Evolutionary conservation across 2,329 filamentous ascomycete genomes (phyloP), one percentile per base, ranked within the genome.

Genomic region (Aspergillus hortae): DNA sequence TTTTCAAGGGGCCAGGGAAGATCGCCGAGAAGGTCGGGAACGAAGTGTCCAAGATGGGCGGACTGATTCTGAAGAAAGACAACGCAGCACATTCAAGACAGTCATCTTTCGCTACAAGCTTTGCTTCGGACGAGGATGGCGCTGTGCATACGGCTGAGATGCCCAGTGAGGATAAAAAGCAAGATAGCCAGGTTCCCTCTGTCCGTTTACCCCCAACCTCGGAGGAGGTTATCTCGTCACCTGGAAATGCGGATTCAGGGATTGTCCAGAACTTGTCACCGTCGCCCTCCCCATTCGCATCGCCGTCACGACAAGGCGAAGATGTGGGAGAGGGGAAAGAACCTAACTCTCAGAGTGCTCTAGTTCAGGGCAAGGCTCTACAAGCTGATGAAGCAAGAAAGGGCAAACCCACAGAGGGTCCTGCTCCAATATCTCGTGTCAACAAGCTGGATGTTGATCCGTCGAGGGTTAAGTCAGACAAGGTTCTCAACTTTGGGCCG

Each of bases 21-120:
- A 84, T 92, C 56, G 88, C 90, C 55, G 88, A 83, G 27, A 80
- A 90, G 27, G 81, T 95, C 2, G 80, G 82, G n/a, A 79, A 77
- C 55, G 84, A 87, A 61, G 78, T 85, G 6, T 80, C 81, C 0
- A 82, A 80, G 61, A 78, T 86, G 32, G 81, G 82, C 14, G 82
- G 84, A 46, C 75, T 81, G 41, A 80, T 86, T 19, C 76, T 84
- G 68, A 81, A 79, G 58, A 82, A 80, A 61, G 84, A 87, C 30
- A 64, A 70, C 19, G 68, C 63, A 30, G 67, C 72, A 11, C 72
- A 74, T 57, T 74, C 72, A 51, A 67, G 66, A 41, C 68, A 67
- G 57, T 74, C 64, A 44, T 76, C 68, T 49, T 77, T 80, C 44
- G 67, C 70, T 44, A 76, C 74, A 2, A 75, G 71, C 33, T 54